Evolutionary conservation across 768 basidiomycete genomes (phyloP), one percentile per base, ranked within the genome.

Genomic region (Termitomyces sp.): DNA sequence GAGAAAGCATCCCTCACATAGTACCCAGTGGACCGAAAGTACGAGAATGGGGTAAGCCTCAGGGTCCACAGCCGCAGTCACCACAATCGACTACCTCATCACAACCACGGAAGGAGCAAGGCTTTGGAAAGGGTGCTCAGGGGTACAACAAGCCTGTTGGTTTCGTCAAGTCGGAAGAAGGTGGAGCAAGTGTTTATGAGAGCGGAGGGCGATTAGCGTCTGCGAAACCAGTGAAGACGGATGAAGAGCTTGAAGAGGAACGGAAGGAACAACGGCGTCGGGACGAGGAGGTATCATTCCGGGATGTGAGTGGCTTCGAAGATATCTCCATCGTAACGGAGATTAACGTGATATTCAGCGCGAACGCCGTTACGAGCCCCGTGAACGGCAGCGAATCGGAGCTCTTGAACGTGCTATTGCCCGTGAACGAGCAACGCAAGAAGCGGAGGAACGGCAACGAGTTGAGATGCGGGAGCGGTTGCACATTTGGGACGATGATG

Each of bases 401-500:
- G 76, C 84, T 4, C 75, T 94, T 10, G 91, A 93, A 62, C 83
- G 91, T 3, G 77, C 86, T 0, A 85, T 93, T 47, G 77, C 83
- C 9, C 82, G 90, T 15, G 88, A 93, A 53, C 80, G 82, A 6
- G 79, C 81, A 4, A 80, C 85, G 35, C 82, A 79, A 45, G 90
- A 93, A 55, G 84, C 85, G 11, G 89, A 94, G 67, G 88, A 90
- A 25, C 83, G 86, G 7, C 91, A 94, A 60, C 79, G 84, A 7
- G 67, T 85, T 13, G 91, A 96, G 65, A 89, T 91, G 79, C 83
- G 86, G 27, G 81, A 85, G 7, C 80, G 86, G 1, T 80, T 94
- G 52, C 92, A 95, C 60, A 78, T 95, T 6, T 94, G 93, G 85
- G 92, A 96, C 63, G 90, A 92, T 56, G 95, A 96, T 54, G 87